These are phyloP conservation scores for Parascedosporium putredinis DNA, from an alignment of 2,329 filamentous ascomycete species.

Conservation along the genomic window DNA sequence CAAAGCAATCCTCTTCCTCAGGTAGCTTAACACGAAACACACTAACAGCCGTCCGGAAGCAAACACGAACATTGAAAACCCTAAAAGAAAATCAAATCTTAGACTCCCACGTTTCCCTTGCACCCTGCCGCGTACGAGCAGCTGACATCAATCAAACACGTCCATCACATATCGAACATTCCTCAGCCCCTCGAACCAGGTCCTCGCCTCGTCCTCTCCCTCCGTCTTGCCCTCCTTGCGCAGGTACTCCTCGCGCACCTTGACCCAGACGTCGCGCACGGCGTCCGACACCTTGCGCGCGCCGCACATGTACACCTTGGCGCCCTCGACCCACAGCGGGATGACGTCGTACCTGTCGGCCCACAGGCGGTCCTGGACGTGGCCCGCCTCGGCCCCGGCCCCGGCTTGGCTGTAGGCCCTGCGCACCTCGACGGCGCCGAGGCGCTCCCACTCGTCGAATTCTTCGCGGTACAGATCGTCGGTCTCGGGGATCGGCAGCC, in stretches of 20 bases:
- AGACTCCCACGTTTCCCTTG: no score
- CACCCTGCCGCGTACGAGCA: no score
- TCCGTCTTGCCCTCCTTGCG: slow-evolving; percentile 12
- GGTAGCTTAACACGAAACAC: no score
- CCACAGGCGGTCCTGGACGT: slow-evolving; percentile 35
- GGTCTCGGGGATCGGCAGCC: slow-evolving; percentile 44
- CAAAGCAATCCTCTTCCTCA: no score
- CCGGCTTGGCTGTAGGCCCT: slow-evolving; percentile 41
- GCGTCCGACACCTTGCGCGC: slow-evolving; percentile 39
- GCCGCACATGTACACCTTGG: slow-evolving; percentile 57
- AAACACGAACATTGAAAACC: no score
- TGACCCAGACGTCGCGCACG: slow-evolving; percentile 29
- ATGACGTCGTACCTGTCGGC: slow-evolving; percentile 24
- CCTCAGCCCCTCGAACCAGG: slow-evolving; percentile 37
- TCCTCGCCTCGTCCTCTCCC: slow-evolving; percentile 27
- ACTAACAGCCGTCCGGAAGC: no score
- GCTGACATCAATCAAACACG: slow-evolving; percentile 51
- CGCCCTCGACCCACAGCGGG: slow-evolving; percentile 29
- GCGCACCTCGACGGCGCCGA: slow-evolving; percentile 50
- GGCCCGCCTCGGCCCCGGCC: slow-evolving; percentile 34
- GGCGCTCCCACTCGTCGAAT: slow-evolving; percentile 46
- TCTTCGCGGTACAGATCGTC: slow-evolving; percentile 53
- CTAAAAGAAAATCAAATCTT: no score
- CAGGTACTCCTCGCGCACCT: slow-evolving; percentile 23
- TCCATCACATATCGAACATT: slow-evolving; percentile 50